Base-by-base conservation (phyloP, 2,329 filamentous ascomycete genomes). In the Fusarium verticillioides region DNA sequence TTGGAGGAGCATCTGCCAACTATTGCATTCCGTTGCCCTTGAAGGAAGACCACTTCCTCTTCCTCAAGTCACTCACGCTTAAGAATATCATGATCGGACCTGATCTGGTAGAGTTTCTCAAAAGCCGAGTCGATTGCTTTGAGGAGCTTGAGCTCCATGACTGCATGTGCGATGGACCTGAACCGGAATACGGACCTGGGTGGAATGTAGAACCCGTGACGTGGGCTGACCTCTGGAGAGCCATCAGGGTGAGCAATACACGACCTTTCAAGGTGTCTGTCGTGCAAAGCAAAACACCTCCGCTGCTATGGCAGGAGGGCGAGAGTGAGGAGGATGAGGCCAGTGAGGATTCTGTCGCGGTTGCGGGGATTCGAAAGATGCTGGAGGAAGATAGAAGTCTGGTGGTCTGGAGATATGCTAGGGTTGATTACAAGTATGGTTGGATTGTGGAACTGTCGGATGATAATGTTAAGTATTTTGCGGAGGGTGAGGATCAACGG, bases 381-480 rank as follows among this genome's bases (percentile, higher is more conserved):
- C 26, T 67, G 1, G 15, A 23, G 3, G 13, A 67, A 2, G 60
- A 67, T 5, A 9, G 26, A 8, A 26, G n/a, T 16, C 3, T 50
- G 11, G 34, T 67, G 7, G 4, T 67, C 2, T 67, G 64, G 64
- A 65, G 60, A 36, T 67, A 67, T 40, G 19, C 23, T 19, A 13
- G 15, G 9, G 21, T 52, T 15, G 18, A 52, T 26, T 13, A 13
- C 2, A 7, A 59, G 16, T 40, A 50, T 32, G 63, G 58, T 4
- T 23, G 30, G 11, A 23, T 30, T 5, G 13, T 40, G 19, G 52
- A 65, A 1, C 6, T 23, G 3, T 16, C 37, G 1, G 44, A 57
- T 6, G 26, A 43, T 7, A 57, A 50, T 10, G n/a, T 67, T 1
- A 21, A 19, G 9, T 8, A 32, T 11, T 64, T 67, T 16, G 23